A percentile compares a stretch with the other conserved stretches of the same genome.
phyloP scores from a whole-genome alignment of 2,329 filamentous ascomycete species.

The Elsinoe arachidis region DNA sequence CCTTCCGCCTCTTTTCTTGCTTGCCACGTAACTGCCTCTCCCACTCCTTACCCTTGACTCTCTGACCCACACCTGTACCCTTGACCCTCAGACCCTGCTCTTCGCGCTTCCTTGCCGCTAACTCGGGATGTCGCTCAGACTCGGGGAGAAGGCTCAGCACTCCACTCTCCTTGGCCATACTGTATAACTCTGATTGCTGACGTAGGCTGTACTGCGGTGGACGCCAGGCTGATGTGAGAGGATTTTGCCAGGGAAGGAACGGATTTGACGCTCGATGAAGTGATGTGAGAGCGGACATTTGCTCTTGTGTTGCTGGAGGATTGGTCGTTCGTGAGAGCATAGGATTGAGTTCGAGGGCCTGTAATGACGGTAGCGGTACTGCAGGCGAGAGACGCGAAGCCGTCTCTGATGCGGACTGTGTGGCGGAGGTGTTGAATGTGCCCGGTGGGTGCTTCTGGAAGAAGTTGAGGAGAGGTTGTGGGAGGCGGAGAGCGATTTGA shows the following conservation, averaged over 20 bases:
- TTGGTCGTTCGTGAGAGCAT: constrained; percentile 29
- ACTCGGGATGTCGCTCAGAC: constrained; percentile 38
- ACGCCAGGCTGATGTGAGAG: constrained; percentile 71
- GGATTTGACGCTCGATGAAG: constrained; percentile 50
- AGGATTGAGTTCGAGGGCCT: not conserved
- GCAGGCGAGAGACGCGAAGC: constrained; percentile 26
- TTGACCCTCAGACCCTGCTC: constrained; percentile 77
- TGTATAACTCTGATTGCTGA: constrained; percentile 82
- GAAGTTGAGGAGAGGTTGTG: constrained; percentile 71
- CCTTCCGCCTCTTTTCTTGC: constrained; percentile 15
- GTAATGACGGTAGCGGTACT: constrained; percentile 33
- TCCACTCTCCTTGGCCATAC: constrained; percentile 59
- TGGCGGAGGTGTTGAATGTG: constrained; percentile 34
- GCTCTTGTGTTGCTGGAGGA: constrained; percentile 28
- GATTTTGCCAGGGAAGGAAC: constrained; percentile 72
- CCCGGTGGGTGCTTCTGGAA: constrained; percentile 79
- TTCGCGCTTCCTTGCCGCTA: constrained; percentile 60
- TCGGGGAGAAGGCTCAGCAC: constrained; percentile 28
- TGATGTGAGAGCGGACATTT: constrained; percentile 22
- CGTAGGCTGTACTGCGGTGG: constrained; percentile 75
- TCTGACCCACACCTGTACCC: constrained; percentile 79
- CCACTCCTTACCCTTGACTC: constrained; percentile 90
- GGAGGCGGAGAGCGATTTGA: constrained; percentile 57
- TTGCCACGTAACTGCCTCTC: constrained; percentile 80
- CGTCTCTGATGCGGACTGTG: constrained; percentile 20